Evolutionary conservation across 2,329 filamentous ascomycete genomes (phyloP), one percentile per base, ranked within the genome.

Genomic region (Apiospora marii): DNA sequence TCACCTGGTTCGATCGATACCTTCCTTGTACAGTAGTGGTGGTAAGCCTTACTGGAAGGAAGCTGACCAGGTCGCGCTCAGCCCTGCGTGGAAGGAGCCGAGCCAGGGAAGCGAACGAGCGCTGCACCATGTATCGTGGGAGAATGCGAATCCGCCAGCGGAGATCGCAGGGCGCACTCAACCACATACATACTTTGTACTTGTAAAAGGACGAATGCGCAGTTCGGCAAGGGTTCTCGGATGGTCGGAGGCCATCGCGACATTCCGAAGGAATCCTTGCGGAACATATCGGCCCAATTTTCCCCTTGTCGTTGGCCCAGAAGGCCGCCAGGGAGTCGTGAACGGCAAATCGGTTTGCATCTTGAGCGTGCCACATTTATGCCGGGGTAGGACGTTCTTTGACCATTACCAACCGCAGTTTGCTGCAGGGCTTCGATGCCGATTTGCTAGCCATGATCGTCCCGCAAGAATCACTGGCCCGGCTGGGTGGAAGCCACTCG

Each of bases 131-230:
- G 5, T 14, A n/a, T 41, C 58, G 19, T 41, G 34, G 58, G 58
- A 30, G 34, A 64, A 64, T 64, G 58, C 58, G 58, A 22, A 24
- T 22, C 41, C 7, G 58, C 34, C 58, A 64, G 58, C 58, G 58
- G 58, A 64, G 58, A 64, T 64, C 58, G 34, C 34, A 64, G 58
- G 58, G 16, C 10, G 19, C n/a, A 51, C 58, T 24, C 22, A 41
- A 2, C 51, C 3, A 6, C 12, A 30, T 30, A 30, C 27, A 30
- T 30, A 30, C 27, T 30, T 30, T 4, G 4, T 30, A 30, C 27
- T 30, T 30, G 10, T 7, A 12, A 64, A 64, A 41, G 34, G 22
- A 37, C 44, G n/a, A 22, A 61, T 27, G 16, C 27, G 34, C 34
- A 13, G 19, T 24, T 64, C 34, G 19, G 8, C 53, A 61, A 37